phyloP scores from a whole-genome alignment of 2,329 filamentous ascomycete species.

The Bipolaris victoriae region DNA sequence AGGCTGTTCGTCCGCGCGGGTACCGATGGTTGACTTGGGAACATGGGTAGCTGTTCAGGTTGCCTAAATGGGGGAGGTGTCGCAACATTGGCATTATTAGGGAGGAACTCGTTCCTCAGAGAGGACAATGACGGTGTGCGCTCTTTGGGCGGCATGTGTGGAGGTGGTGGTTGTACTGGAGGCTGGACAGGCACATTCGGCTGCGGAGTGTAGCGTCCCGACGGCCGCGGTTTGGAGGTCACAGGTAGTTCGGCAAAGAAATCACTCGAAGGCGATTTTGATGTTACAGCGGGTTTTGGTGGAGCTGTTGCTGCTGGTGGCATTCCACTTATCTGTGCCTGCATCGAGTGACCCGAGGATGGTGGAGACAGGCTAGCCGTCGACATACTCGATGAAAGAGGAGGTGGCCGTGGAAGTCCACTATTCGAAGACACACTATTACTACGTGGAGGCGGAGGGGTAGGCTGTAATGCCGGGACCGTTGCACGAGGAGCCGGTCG shows the following conservation, averaged over 20 bases:
- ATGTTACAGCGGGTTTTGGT: conserved; percentile 35
- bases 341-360: conserved; percentile 48
- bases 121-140: conserved; percentile 46
- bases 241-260: conserved; percentile 59
- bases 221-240: conserved; percentile 49
- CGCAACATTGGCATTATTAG: conserved; percentile 30
- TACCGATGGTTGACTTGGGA: conserved; percentile 42
- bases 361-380: conserved; percentile 49
- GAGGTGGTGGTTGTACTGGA: conserved; percentile 27
- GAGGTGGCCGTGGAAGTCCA: conserved; percentile 28
- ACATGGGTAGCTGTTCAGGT: conserved; percentile 51
- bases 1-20: conserved; percentile 41
- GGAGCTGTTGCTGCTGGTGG: conserved; percentile 29
- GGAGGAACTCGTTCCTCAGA: conserved; percentile 43
- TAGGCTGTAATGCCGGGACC: conserved; percentile 46
- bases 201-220: conserved; percentile 50
- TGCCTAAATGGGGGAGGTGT: conserved; percentile 46
- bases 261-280: conserved; percentile 43
- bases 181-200: conserved; percentile 35
- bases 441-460: conserved; percentile 64
- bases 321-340: conserved; percentile 39
- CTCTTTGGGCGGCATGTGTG: conserved; percentile 39
- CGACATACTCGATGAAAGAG: conserved; percentile 42
- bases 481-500: conserved; percentile 49
- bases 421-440: conserved; percentile 59